Evolutionary conservation across 1,284 basidiomycete genomes (phyloP).

Genomic region (Tilletia caries): DNA sequence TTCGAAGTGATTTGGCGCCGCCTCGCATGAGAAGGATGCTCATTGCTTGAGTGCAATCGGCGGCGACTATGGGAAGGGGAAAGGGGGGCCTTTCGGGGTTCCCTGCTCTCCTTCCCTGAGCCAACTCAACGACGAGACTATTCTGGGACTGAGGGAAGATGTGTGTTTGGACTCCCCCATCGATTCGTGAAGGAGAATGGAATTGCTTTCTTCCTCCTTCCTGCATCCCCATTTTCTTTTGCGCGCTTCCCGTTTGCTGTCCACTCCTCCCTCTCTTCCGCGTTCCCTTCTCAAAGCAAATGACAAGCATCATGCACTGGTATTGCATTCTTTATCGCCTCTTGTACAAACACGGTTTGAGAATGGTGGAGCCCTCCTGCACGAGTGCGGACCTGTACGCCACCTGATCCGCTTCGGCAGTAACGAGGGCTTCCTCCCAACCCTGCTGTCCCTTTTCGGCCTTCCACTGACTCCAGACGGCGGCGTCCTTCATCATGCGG

Average conservation of each 20-base stretch:
- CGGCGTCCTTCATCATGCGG: not conserved
- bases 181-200: not conserved
- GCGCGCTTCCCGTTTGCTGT: not conserved
- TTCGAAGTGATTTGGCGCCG: not conserved
- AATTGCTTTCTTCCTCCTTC: not conserved
- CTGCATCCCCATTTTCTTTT: not conserved
- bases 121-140: slow-evolving; percentile 12
- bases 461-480: not conserved
- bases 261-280: not conserved
- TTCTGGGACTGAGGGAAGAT: slow-evolving; percentile 12
- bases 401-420: slow-evolving; percentile 44
- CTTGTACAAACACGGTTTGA: slow-evolving; percentile 97
- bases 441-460: slow-evolving; percentile 38
- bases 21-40: slow-evolving; percentile 14
- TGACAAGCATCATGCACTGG: not conserved
- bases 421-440: slow-evolving; percentile 64
- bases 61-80: slow-evolving; percentile 3
- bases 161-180: not conserved
- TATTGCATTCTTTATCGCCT: slow-evolving; percentile 63
- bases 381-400: slow-evolving; percentile 54
- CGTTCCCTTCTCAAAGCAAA: not conserved
- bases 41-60: slow-evolving; percentile 14
- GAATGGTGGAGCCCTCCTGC: slow-evolving; percentile 62
- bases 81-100: not conserved
- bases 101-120: not conserved